Evolutionary conservation across 305 asterid genomes (phyloP), one percentile per base, ranked within the genome.

Genomic region (Lippia alba): DNA sequence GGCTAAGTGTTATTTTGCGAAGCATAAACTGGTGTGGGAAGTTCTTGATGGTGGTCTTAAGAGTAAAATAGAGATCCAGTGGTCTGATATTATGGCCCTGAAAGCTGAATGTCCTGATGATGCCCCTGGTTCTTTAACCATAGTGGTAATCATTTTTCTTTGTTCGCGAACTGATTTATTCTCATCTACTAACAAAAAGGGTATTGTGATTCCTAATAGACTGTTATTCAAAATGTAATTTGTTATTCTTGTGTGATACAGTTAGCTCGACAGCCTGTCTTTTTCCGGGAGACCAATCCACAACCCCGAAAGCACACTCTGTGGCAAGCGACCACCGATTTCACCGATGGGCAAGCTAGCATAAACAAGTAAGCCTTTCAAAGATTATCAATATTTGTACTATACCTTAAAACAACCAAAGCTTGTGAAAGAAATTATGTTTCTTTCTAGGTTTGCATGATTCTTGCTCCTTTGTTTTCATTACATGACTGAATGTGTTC

Each of bases 11-110:
- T 92, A 91, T 84, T 92, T 85, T 78, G 94, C 93, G 1, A 92
- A 91, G 83, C 94, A 89, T 66, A 91, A 92, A 73, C 89, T 93
- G 70, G 97, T 92, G 14, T 90, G 96, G 97, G 98, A 92, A 78
- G 84, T 92, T 78, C 95, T 92, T 62, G 88, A 86, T 39, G 88
- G 86, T 62, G 91, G 94, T 54, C 85, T 92, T 74, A 92, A 92
- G 89, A 90, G 83, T 77, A 89, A 91, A 82, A 79, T 92, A 69
- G 98, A 92, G 80, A 87, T 92, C 71, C 97, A 89, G 78, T 91
- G 97, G 98, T 87, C 91, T 48, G 91, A 90, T 79, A 92, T 89
- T 65, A 78, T 69, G 72, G 95, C 82, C 56, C 73, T 92, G 71
- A 90, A 83, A 76, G 97, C 96, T 69, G 80, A 83, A 14, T 81